Evolutionary conservation across 164 flowering plant genomes (phyloP).

Genomic region (Stephania cephalantha): DNA sequence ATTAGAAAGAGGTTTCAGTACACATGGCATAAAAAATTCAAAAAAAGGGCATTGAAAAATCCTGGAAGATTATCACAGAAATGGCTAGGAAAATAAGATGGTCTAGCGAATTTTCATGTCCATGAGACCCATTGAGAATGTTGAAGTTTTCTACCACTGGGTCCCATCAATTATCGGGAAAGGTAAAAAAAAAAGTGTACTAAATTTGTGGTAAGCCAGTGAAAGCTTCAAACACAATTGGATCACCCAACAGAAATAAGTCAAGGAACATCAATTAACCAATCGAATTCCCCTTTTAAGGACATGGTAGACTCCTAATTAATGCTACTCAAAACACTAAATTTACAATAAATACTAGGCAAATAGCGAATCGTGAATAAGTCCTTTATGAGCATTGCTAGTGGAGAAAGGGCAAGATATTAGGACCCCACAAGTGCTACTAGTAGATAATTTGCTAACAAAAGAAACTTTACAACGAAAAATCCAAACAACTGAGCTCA

Average conservation of each 20-base stretch:
- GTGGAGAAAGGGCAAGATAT: neutral
- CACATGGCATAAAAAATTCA: neutral
- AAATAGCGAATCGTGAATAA: neutral
- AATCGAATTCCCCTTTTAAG: neutral
- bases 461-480: neutral
- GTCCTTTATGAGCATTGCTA: neutral
- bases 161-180: neutral
- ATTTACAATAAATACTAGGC: neutral
- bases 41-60: neutral
- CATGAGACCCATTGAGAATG: neutral
- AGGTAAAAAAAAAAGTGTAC: neutral
- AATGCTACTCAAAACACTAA: neutral
- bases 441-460: neutral
- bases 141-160: neutral
- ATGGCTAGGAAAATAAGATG: neutral
- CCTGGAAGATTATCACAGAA: neutral
- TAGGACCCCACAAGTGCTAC: neutral
- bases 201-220: neutral
- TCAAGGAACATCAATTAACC: neutral
- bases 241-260: neutral
- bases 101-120: neutral
- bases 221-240: neutral
- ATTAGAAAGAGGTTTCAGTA: constrained; percentile 10
- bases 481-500: neutral
- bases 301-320: neutral